Conservation (phyloP, 2,329 filamentous ascomycete species). For the Byssoonygena ceratinophila region DNA sequence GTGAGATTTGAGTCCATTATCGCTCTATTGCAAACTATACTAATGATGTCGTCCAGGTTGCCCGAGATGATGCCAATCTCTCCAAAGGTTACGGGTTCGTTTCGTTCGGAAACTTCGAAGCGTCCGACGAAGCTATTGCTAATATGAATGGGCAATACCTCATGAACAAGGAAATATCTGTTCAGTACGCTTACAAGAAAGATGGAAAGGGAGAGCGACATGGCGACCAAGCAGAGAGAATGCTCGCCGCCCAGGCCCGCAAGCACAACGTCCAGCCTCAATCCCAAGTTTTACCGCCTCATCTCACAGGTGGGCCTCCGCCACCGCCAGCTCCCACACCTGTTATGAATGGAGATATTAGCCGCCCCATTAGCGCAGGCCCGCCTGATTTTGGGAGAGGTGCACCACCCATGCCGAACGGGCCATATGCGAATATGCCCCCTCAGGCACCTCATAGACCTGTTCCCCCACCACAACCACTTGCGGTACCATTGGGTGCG, state of each 20-base stretch:
- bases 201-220: slow-evolving; percentile 95
- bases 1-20: slow-evolving; percentile 36
- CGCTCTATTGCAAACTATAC: neutral
- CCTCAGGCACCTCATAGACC: slow-evolving; percentile 34
- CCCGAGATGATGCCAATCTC: slow-evolving; percentile 75
- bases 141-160: slow-evolving; percentile 96
- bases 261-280: slow-evolving; percentile 86
- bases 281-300: slow-evolving; percentile 62
- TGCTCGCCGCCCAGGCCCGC: slow-evolving; percentile 82
- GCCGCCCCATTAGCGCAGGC: slow-evolving; percentile 25
- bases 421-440: slow-evolving; percentile 35
- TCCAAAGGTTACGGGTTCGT: slow-evolving; percentile 97
- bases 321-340: slow-evolving; percentile 34
- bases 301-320: slow-evolving; percentile 39
- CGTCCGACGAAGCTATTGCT: slow-evolving; percentile 77
- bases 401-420: slow-evolving; percentile 27
- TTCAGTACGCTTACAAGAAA: slow-evolving; percentile 99
- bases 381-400: slow-evolving; percentile 31
- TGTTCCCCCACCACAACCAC: slow-evolving; percentile 40
- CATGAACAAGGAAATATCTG: slow-evolving; percentile 90
- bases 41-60: slow-evolving; percentile 40
- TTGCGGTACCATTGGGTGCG: slow-evolving; percentile 36
- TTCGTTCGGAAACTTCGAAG: slow-evolving; percentile 84
- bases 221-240: slow-evolving; percentile 84
- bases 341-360: slow-evolving; percentile 36